Evolutionary conservation across 1,284 basidiomycete species (phyloP).

Genomic region (Puccinia coronata): DNA sequence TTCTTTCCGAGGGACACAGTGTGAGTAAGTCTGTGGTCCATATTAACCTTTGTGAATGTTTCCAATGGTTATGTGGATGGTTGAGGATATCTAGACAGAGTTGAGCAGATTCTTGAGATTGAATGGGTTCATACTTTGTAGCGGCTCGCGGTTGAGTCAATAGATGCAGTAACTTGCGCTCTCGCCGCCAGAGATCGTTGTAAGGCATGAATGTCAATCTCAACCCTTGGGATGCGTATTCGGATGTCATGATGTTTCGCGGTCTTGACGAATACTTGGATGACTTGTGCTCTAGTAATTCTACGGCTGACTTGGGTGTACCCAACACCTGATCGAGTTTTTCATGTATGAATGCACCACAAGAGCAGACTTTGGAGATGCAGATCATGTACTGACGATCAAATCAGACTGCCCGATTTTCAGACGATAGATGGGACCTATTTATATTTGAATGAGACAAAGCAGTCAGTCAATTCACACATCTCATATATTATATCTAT

Average conservation of each 20-base stretch:
- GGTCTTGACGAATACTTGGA: constrained; percentile 56
- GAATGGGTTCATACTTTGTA: constrained; percentile 54
- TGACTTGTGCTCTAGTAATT: constrained; percentile 56
- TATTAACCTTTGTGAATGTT: constrained; percentile 54
- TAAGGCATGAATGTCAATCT: constrained; percentile 57
- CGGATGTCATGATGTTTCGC: constrained; percentile 56
- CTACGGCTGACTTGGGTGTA: constrained; percentile 54
- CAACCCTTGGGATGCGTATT: constrained; percentile 54
- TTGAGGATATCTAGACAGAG: constrained; percentile 54
- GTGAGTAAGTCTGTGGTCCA: no score
- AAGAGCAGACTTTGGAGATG: no score
- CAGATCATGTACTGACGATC: constrained; percentile 50
- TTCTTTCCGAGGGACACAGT: no score
- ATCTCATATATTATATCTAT: no score
- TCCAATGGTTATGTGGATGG: constrained; percentile 54
- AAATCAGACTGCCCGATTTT: constrained; percentile 53
- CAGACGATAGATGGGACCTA: constrained; percentile 56
- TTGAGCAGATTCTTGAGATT: constrained; percentile 55
- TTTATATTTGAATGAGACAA: background rate
- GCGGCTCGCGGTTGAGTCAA: constrained; percentile 54
- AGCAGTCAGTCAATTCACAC: no score
- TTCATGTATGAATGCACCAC: no score
- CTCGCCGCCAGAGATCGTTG: constrained; percentile 53
- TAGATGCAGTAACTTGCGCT: constrained; percentile 54
- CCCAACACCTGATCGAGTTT: constrained; percentile 52